phyloP scores from a whole-genome alignment of 768 basidiomycete species.

The Hericium alpestre region DNA sequence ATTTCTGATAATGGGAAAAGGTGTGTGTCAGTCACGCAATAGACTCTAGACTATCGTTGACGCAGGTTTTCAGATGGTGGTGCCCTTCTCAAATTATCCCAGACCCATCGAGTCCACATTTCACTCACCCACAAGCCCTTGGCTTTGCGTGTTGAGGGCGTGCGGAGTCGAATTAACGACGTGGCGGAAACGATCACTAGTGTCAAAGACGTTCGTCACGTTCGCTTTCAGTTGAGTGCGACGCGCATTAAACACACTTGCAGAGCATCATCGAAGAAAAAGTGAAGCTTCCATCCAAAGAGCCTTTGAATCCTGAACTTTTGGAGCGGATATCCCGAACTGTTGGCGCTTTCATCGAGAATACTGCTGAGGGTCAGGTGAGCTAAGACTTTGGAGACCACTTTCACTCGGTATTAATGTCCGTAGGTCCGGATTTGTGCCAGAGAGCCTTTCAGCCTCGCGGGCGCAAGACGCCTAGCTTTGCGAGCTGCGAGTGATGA shows the following conservation, averaged over 20 bases:
- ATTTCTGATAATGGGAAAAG: slow-evolving; percentile 65
- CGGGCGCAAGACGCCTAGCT: slow-evolving; percentile 40
- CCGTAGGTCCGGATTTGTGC: slow-evolving; percentile 48
- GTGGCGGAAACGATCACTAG: slow-evolving; percentile 34
- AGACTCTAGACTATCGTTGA: background rate
- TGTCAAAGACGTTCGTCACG: slow-evolving; percentile 37
- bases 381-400: slow-evolving; percentile 1
- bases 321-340: slow-evolving; percentile 58
- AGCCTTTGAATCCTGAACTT: slow-evolving; percentile 33
- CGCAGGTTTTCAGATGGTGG: slow-evolving; percentile 41
- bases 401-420: slow-evolving; percentile 1
- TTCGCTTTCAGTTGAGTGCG: too few relatives aligned
- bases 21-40: slow-evolving; percentile 23
- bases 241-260: too few relatives aligned
- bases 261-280: slow-evolving; percentile 23
- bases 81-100: slow-evolving; percentile 50
- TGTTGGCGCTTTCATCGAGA: slow-evolving; percentile 54
- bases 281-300: slow-evolving; percentile 33
- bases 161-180: slow-evolving; percentile 39
- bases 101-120: slow-evolving; percentile 49
- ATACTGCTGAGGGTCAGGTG: slow-evolving; percentile 37
- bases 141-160: slow-evolving; percentile 47
- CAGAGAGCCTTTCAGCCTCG: slow-evolving; percentile 27
- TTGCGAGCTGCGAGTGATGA: slow-evolving; percentile 46
- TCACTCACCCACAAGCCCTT: slow-evolving; percentile 48